Evolutionary conservation across 371 early-diverging fungal species (phyloP), one percentile per base, ranked within the genome.

Genomic region (Mucor plumbeus): DNA sequence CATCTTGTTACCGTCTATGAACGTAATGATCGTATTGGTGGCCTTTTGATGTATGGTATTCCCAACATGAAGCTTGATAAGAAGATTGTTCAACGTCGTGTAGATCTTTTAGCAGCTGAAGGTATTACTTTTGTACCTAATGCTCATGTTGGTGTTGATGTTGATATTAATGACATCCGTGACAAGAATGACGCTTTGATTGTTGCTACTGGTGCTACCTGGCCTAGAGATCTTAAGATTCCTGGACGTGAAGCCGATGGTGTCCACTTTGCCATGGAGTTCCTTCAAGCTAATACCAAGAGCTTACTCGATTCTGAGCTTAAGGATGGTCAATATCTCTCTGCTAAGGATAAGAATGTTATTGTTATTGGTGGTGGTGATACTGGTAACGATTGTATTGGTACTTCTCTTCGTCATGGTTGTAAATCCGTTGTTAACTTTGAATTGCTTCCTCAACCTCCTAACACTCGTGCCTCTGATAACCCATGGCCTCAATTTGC

Each of bases 11-110:
- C 95, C 14, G 97, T 98, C 59, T 97, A 95, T 72, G 99, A 98
- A 75, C 91, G 97, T 63, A 95, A 96, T 63, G 97, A 97, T 68
- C 91, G 96, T 65, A 87, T 92, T 66, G 99, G 99, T 75, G 99
- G 99, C 60, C 81, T 98, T 59, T 85, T 98, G 71, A 95, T 95
- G 90, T 98, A 98, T 78, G 99, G 99, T 70, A 98, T 98, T 66
- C 99, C 99, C 64, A 97, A 98, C 86, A 98, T 98, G 99, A 98
- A 98, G 88, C 91, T 98, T 34, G 97, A 98, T 82, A 97, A 97
- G 88, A 84, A 85, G 61, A 74, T 96, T 63, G 97, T 98, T 40
- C 93, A 95, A 74, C 89, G 99, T 48, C 94, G 99, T 69, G 81
- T 97, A 58, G 94, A 97, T 65, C 88, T 97, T 69, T 80, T 98